Evolutionary conservation across 2,329 filamentous ascomycete species (phyloP).

Genomic region (Teratosphaeria nubilosa): DNA sequence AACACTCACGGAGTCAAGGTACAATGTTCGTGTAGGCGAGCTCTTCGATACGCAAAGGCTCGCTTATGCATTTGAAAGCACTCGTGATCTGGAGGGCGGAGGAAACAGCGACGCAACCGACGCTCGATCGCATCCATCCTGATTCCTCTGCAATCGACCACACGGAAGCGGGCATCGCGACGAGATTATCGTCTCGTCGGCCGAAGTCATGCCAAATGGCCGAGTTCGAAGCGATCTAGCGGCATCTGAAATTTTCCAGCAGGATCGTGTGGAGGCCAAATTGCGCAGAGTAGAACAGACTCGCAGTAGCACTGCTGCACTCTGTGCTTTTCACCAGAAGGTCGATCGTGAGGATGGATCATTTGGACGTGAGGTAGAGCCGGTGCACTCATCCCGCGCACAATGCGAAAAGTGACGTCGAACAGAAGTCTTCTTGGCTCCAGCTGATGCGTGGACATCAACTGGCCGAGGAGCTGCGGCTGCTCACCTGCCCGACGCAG

Average conservation of each 20-base stretch:
- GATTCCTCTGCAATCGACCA: background rate
- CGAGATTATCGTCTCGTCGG: background rate
- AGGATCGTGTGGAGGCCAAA: background rate
- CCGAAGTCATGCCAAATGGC: background rate
- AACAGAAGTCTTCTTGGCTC: too few species aligned
- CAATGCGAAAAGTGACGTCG: too few species aligned
- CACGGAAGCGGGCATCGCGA: background rate
- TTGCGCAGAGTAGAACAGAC: background rate
- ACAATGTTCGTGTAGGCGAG: background rate
- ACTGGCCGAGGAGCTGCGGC: too few species aligned
- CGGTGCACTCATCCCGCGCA: too few species aligned
- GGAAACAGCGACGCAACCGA: background rate
- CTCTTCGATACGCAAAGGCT: background rate
- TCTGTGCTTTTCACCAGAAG: background rate
- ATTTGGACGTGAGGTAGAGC: too few species aligned
- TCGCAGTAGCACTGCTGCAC: background rate
- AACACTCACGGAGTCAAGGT: background rate
- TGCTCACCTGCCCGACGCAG: too few species aligned
- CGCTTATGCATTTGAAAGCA: background rate
- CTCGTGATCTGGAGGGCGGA: background rate
- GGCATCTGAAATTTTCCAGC: background rate
- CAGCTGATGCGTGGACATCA: too few species aligned
- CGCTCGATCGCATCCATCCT: background rate
- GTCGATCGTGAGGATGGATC: background rate
- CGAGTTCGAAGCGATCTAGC: background rate